Percentiles rank a stretch among this genome's conserved stretches.
These are phyloP conservation scores for Manihot esculenta DNA, from an alignment of 441 rosid genomes.

Conservation along the genomic window DNA sequence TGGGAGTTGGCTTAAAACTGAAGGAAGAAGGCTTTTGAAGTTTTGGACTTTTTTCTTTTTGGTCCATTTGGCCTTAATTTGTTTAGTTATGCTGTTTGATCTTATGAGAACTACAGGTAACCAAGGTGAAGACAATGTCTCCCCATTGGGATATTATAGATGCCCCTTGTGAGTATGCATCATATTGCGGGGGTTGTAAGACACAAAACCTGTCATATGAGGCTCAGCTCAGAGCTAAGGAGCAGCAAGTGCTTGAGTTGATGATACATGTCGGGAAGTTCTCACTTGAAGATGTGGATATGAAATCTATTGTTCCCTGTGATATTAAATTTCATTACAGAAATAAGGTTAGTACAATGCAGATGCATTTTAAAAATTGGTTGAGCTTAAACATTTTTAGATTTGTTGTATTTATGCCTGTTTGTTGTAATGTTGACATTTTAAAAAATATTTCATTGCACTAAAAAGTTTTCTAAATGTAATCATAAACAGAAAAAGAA, in stretches of 20 bases:
- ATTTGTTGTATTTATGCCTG: too few relatives aligned
- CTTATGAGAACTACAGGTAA: conserved; percentile 41
- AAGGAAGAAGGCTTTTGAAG: neutral
- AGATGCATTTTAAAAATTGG: neutral
- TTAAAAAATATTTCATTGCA: too few relatives aligned
- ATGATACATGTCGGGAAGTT: conserved; percentile 68
- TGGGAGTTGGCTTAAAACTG: too few relatives aligned
- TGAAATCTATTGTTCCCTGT: conserved; percentile 85
- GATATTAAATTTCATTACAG: conserved; percentile 77
- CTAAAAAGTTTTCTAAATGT: too few relatives aligned
- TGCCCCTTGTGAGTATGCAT: conserved; percentile 90
- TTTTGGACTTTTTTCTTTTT: neutral
- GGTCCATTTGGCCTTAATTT: neutral
- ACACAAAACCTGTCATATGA: conserved; percentile 74
- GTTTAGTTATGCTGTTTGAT: conserved; percentile 14
- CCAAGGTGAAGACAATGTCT: conserved; percentile 66
- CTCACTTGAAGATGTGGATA: conserved; percentile 44
- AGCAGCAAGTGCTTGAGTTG: conserved; percentile 72
- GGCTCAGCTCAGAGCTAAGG: conserved; percentile 87
- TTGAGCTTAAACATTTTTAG: neutral
- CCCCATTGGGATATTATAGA: conserved; percentile 72
- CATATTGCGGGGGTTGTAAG: conserved; percentile 87
- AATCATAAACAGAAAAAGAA: too few relatives aligned
- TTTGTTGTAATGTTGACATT: too few relatives aligned
- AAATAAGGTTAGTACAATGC: conserved; percentile 60